Evolutionary conservation across 148 eudicot species (phyloP), one percentile per base, ranked within the genome.

Genomic region (Fallopia convolvulus): DNA sequence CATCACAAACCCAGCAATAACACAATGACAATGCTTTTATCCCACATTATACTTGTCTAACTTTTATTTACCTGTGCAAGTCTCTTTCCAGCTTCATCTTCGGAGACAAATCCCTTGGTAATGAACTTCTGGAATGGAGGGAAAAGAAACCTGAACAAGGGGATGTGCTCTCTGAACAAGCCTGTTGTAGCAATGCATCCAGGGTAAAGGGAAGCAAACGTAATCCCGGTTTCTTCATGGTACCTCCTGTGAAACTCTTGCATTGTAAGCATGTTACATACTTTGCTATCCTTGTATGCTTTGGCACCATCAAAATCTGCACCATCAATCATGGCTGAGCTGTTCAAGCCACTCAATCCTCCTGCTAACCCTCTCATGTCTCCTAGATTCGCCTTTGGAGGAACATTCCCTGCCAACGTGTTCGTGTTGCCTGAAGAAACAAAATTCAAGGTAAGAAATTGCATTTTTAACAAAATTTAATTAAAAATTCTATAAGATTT

Each of bases 261-360:
- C 97, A 93, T 93, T 0, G 92, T 91, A 0, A 93, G 92, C 98
- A 93, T 93, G 85, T 93, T 93, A 82, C 98, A 93, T 1, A 93
- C 97, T 85, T 93, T 93, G 79, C 94, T 93, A 83, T 93, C 98
- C 73, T 93, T 93, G 81, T 91, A 93, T 30, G 98, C 98, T 76
- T 93, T 93, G 20, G 98, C 98, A 30, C 98, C 98, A 49, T 93
- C 98, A 48, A 89, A 93, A 4, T 88, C 91, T 21, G 91, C 97
- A 3, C 98, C 98, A 66, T 93, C 98, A 3, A 93, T 89, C 97
- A 91, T 93, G 83, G 97, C 50, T 9, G 98, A 93, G 80, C 85
- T 85, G 86, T 92, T 90, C 74, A 90, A 26, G 17, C 90, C 91
- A 55, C 84, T 92, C 72, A 94, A 77, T 23, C 98, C 97, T 3